Evolutionary conservation across 495 filamentous ascomycete species (phyloP).

Genomic region (Xylaria telfairii): DNA sequence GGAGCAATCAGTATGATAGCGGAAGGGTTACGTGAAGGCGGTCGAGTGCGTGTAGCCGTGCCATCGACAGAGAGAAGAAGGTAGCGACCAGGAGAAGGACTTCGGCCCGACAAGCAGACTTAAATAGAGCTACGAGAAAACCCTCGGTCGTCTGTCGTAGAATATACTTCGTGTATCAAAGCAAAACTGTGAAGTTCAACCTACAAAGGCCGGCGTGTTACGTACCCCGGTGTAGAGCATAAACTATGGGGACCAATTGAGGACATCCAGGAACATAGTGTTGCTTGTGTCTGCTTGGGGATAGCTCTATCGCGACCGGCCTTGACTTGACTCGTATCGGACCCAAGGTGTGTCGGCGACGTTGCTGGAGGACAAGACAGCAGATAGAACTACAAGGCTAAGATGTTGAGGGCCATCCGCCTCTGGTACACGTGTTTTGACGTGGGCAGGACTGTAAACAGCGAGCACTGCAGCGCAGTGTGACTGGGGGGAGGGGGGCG

Average conservation of each 20-base stretch:
- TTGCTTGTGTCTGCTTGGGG: not conserved
- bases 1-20: not conserved
- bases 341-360: not conserved
- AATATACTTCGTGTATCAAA: not conserved
- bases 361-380: not conserved
- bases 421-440: not conserved
- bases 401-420: not conserved
- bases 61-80: constrained; percentile 10
- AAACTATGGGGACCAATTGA: constrained; percentile 15
- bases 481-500: constrained; percentile 2
- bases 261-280: not conserved
- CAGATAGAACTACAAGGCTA: not conserved
- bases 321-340: not conserved
- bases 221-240: not conserved
- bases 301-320: not conserved
- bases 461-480: not conserved
- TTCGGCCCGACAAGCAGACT: not conserved
- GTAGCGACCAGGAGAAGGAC: not conserved
- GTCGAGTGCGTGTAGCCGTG: not conserved
- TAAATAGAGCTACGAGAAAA: not conserved
- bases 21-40: not conserved
- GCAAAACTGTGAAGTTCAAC: not conserved
- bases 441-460: not conserved
- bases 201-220: not conserved
- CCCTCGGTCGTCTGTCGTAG: not conserved